Percentiles rank a stretch among this genome's conserved stretches.
Conservation (phyloP, 768 basidiomycete species). For the Basidioascus undulatus region DNA sequence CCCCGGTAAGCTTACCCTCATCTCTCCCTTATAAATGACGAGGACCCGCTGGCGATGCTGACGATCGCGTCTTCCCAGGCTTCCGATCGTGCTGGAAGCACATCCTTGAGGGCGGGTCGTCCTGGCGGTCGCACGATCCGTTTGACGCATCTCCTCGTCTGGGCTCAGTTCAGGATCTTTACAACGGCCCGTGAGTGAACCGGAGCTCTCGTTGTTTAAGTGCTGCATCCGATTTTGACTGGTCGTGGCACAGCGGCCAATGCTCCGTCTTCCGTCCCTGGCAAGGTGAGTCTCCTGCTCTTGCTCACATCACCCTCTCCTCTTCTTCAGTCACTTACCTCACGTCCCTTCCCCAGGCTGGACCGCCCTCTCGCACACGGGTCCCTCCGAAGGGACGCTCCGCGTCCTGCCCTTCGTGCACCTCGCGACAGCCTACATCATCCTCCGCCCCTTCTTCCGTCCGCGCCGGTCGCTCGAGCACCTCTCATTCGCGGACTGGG, state of each 20-base stretch:
- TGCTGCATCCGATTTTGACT: background rate
- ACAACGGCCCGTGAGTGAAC: background rate
- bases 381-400: constrained; percentile 36
- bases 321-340: too few species aligned
- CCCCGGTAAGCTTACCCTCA: constrained; percentile 24
- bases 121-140: constrained; percentile 21
- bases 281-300: constrained; percentile 6
- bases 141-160: constrained; percentile 1
- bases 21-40: too few species aligned
- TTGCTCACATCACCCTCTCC: too few species aligned
- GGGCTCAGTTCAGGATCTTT: constrained; percentile 1
- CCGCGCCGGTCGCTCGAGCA: constrained; percentile 12
- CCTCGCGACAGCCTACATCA: constrained; percentile 33
- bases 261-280: constrained; percentile 21
- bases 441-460: constrained; percentile 44
- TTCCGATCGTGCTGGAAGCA: constrained; percentile 16
- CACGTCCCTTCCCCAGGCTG: too few species aligned
- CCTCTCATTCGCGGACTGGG: constrained; percentile 27
- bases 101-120: constrained; percentile 33
- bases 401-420: constrained; percentile 34
- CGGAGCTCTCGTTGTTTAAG: background rate
- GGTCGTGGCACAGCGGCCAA: background rate
- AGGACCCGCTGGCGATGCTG: constrained; percentile 7
- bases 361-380: too few species aligned
- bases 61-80: background rate